Conservation (phyloP, 2,329 filamentous ascomycete genomes). For the Neodidymelliopsis sp. region DNA sequence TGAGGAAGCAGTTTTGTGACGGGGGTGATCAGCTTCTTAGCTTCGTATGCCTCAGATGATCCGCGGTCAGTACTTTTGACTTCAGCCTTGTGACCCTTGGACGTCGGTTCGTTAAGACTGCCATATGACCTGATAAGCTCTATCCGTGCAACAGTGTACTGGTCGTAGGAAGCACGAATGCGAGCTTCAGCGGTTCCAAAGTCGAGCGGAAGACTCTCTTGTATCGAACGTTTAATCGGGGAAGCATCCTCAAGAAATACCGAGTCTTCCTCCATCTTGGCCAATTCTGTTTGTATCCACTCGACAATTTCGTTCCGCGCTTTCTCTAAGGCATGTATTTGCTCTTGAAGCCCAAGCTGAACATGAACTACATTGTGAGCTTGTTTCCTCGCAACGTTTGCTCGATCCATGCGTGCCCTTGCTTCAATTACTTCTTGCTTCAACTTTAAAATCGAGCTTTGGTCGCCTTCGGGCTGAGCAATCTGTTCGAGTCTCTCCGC, state of each 20-base stretch:
- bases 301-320: slow-evolving; percentile 59
- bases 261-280: slow-evolving; percentile 50
- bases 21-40: slow-evolving; percentile 9
- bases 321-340: slow-evolving; percentile 51
- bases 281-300: slow-evolving; percentile 60
- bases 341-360: slow-evolving; percentile 29
- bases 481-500: slow-evolving; percentile 39
- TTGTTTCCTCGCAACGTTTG: slow-evolving; percentile 30
- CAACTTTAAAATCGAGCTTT: slow-evolving; percentile 43
- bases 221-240: slow-evolving; percentile 35
- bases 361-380: slow-evolving; percentile 15
- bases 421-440: slow-evolving; percentile 51
- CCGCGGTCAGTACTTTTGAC: background rate
- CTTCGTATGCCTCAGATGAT: background rate
- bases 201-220: slow-evolving; percentile 15
- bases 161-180: slow-evolving; percentile 41
- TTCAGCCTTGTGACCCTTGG: background rate
- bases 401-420: slow-evolving; percentile 42
- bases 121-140: slow-evolving; percentile 30
- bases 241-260: slow-evolving; percentile 45
- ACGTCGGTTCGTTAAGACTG: slow-evolving; percentile 24
- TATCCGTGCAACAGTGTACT: slow-evolving; percentile 39
- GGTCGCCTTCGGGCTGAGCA: slow-evolving; percentile 28
- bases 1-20: slow-evolving; percentile 42
- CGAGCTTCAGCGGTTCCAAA: slow-evolving; percentile 30